Percentiles rank a stretch among this genome's conserved stretches.
Evolutionary conservation across 306 rosid species (phyloP).

Genomic region (Abrus pulchellus): DNA sequence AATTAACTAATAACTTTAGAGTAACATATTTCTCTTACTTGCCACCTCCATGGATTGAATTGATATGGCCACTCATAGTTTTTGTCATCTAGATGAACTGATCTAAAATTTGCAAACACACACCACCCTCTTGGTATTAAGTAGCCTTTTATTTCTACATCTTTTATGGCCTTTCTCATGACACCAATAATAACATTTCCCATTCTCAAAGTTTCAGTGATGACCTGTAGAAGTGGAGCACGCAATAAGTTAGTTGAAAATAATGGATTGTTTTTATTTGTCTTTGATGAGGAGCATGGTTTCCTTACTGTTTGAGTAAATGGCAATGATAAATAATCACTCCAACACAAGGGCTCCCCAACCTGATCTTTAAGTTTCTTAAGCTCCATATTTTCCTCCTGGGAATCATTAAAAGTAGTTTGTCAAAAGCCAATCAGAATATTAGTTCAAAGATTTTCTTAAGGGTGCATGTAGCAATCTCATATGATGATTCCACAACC

Average conservation of each 20-base stretch:
- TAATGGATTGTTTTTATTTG: background rate
- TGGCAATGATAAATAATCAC: constrained; percentile 84
- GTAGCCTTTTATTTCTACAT: constrained; percentile 84
- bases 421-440: constrained; percentile 18
- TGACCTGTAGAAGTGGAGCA: constrained; percentile 64
- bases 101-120: constrained; percentile 79
- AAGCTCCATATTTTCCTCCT: constrained; percentile 90
- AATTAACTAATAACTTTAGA: background rate
- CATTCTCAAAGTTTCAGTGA: constrained; percentile 86
- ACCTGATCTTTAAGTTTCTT: constrained; percentile 71
- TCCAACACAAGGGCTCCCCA: constrained; percentile 79
- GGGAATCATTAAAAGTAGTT: constrained; percentile 42
- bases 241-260: constrained; percentile 1
- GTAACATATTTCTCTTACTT: constrained; percentile 61
- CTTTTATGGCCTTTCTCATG: constrained; percentile 90
- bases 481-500: constrained; percentile 8
- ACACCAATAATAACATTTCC: constrained; percentile 87
- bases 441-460: constrained; percentile 25
- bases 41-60: constrained; percentile 99
- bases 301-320: constrained; percentile 85
- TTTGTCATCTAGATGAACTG: constrained; percentile 89
- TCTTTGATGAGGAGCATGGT: constrained; percentile 20
- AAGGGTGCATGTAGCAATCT: constrained; percentile 4
- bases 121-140: constrained; percentile 92
- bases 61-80: constrained; percentile 79